phyloP scores from a whole-genome alignment of 768 basidiomycete species.

The Pisolithus sp. region DNA sequence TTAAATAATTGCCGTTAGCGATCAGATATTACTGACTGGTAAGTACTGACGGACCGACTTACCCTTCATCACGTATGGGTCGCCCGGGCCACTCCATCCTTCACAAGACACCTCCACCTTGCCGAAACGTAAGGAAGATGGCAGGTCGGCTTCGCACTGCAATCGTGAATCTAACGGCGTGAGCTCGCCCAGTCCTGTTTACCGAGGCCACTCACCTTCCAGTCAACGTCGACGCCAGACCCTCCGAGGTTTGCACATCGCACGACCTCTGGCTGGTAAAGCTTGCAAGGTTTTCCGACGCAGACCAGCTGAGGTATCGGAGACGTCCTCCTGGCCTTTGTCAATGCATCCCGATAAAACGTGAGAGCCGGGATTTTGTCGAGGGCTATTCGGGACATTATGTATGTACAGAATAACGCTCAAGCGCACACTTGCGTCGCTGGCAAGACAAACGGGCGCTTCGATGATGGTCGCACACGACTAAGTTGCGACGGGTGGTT shows the following conservation, averaged over 20 bases:
- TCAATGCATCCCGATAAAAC: slow-evolving; percentile 66
- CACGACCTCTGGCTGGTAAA: slow-evolving; percentile 79
- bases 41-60: slow-evolving; percentile 6
- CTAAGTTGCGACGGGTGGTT: neutral
- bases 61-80: slow-evolving; percentile 84
- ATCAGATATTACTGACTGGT: neutral
- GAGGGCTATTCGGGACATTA: slow-evolving; percentile 68
- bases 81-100: slow-evolving; percentile 80
- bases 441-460: neutral
- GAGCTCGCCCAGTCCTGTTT: neutral
- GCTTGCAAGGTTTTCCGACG: slow-evolving; percentile 66
- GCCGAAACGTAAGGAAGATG: slow-evolving; percentile 75
- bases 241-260: slow-evolving; percentile 80
- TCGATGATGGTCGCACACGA: neutral
- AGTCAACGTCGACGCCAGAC: slow-evolving; percentile 74
- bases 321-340: slow-evolving; percentile 55
- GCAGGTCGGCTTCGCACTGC: slow-evolving; percentile 88
- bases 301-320: slow-evolving; percentile 79
- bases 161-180: neutral
- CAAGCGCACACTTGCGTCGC: neutral
- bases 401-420: neutral
- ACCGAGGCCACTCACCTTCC: slow-evolving; percentile 57
- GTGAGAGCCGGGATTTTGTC: slow-evolving; percentile 69
- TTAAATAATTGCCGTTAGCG: neutral
- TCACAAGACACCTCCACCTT: slow-evolving; percentile 85